Evolutionary conservation across 805 yeast species (phyloP).

Genomic region (Ogataea paraovalis): DNA sequence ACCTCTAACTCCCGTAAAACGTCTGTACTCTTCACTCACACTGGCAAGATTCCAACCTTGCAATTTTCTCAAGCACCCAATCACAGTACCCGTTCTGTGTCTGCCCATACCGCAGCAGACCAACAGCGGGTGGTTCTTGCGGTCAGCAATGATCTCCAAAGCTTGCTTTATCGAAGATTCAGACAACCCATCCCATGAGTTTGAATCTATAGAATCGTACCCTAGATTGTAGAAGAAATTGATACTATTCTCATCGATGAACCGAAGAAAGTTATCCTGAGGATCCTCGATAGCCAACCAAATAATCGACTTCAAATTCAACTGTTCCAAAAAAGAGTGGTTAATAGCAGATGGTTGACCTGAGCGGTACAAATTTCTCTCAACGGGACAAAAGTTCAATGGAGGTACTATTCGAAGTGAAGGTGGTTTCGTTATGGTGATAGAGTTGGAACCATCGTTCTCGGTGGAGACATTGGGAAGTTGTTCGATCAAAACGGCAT

Average conservation of each 20-base stretch:
- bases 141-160: constrained; percentile 66
- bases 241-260: constrained; percentile 69
- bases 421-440: constrained; percentile 50
- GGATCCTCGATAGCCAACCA: constrained; percentile 98
- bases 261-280: constrained; percentile 77
- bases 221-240: constrained; percentile 79
- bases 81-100: constrained; percentile 94
- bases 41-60: constrained; percentile 98
- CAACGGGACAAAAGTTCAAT: constrained; percentile 92
- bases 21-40: constrained; percentile 87
- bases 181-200: constrained; percentile 95
- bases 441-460: constrained; percentile 18
- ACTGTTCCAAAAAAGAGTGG: constrained; percentile 74
- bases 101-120: constrained; percentile 99
- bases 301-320: constrained; percentile 72
- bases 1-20: constrained; percentile 91
- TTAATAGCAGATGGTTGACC: constrained; percentile 96
- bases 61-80: constrained; percentile 85
- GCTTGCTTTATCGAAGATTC: constrained; percentile 79
- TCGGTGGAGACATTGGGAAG: constrained; percentile 21
- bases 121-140: constrained; percentile 74
- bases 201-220: constrained; percentile 43
- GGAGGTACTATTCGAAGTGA: constrained; percentile 81
- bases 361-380: constrained; percentile 75
- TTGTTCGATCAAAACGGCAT: constrained; percentile 23